phyloP scores from a whole-genome alignment of 805 yeast species.

The Nakazawaea holstii region DNA sequence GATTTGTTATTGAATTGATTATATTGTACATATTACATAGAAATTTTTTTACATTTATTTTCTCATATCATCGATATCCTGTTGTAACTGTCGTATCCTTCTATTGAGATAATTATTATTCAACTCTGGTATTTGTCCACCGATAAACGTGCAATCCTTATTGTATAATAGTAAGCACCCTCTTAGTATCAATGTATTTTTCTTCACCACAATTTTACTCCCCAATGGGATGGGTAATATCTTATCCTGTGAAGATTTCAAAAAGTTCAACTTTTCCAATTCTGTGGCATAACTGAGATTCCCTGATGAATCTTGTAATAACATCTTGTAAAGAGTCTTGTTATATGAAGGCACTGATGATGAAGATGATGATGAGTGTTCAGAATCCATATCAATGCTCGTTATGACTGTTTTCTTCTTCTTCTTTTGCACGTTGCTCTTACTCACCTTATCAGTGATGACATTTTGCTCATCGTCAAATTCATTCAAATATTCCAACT shows the following conservation, averaged over 20 bases:
- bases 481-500: conserved; percentile 49
- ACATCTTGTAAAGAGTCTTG: conserved; percentile 41
- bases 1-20: conserved; percentile 27
- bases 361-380: conserved; percentile 15
- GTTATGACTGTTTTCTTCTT: conserved; percentile 31
- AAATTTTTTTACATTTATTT: neutral
- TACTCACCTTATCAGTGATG: conserved; percentile 48
- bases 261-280: conserved; percentile 43
- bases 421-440: conserved; percentile 13
- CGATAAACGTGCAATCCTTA: conserved; percentile 18
- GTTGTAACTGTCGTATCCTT: conserved; percentile 32
- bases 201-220: conserved; percentile 46
- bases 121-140: conserved; percentile 23
- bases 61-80: conserved; percentile 18
- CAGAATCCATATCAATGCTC: conserved; percentile 43
- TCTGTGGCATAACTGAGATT: conserved; percentile 56
- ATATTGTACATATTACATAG: neutral
- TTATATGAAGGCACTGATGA: neutral
- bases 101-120: conserved; percentile 23
- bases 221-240: conserved; percentile 45
- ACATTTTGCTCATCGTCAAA: conserved; percentile 53
- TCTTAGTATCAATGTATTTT: conserved; percentile 40
- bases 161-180: conserved; percentile 38
- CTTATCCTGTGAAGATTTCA: conserved; percentile 22
- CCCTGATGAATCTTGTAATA: conserved; percentile 49